Conservation (phyloP, 768 basidiomycete genomes). For the Pluteus cervinus region DNA sequence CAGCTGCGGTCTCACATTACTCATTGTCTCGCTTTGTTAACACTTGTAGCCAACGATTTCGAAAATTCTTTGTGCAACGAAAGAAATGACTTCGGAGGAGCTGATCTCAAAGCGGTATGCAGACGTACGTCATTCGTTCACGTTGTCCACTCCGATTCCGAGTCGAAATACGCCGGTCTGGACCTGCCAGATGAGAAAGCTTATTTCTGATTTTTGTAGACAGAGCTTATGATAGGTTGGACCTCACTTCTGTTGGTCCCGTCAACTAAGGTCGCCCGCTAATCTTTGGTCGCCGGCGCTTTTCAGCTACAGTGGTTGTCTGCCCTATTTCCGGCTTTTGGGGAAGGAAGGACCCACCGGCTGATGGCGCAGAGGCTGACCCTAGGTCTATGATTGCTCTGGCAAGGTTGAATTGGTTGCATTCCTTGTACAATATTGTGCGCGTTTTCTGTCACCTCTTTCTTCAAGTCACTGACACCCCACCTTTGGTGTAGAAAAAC, state of each 20-base stretch:
- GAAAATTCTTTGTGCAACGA: slow-evolving; percentile 32
- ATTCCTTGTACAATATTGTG: slow-evolving; percentile 32
- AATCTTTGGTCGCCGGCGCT: not conserved
- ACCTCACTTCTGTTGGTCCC: not conserved
- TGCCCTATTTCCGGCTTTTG: slow-evolving; percentile 7
- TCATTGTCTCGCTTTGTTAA: not conserved
- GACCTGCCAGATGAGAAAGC: slow-evolving; percentile 31
- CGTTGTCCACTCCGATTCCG: not conserved
- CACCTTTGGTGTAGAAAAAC: slow-evolving; percentile 23
- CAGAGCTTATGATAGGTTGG: not conserved
- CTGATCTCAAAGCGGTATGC: slow-evolving; percentile 37
- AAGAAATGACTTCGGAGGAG: slow-evolving; percentile 28
- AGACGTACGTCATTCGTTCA: slow-evolving; percentile 31
- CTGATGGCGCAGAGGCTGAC: slow-evolving; percentile 14
- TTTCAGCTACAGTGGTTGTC: not conserved
- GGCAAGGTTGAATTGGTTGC: slow-evolving; percentile 32
- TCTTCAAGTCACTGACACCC: slow-evolving; percentile 21
- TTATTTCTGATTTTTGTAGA: slow-evolving; percentile 25
- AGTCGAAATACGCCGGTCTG: slow-evolving; percentile 3
- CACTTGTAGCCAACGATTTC: slow-evolving; percentile 38
- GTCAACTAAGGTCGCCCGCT: not conserved
- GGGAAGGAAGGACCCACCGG: slow-evolving; percentile 8
- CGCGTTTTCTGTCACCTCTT: slow-evolving; percentile 6
- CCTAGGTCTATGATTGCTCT: slow-evolving; percentile 30
- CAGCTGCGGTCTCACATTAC: not conserved